Evolutionary conservation across 495 filamentous ascomycete species (phyloP), one percentile per base, ranked within the genome.

Genomic region (Oidiodendron maius): DNA sequence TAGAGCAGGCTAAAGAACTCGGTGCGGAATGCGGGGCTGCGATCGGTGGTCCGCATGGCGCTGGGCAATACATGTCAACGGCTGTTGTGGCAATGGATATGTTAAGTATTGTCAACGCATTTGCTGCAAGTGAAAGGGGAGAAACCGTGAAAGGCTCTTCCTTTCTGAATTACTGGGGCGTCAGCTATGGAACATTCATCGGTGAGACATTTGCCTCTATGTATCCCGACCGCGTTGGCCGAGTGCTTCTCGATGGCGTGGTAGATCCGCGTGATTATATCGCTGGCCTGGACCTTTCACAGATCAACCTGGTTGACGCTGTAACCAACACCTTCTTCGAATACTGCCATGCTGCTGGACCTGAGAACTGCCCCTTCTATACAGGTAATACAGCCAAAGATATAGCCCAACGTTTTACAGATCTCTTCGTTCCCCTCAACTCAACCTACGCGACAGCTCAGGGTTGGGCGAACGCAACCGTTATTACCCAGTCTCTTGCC

Each of bases 121-220:
- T 73, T 17, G 40, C 55, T 15, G 22, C 20, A 10, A 51, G 30
- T n/a, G 16, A 28, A 11, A 30, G 44, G 17, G 46, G 43, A 2
- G 44, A 47, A 24, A 13, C 30, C 10, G 36, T 44, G 17, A 1
- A 26, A 3, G 28, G 37, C 1, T 28, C 46, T 9, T 12, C 28
- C n/a, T 61, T 61, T 13, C 59, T 84, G 15, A 70, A 76, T 13
- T 83, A 77, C 42, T 83, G 81, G 66, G 75, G 84, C 10, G 71
- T 83, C n/a, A 82, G 77, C 10, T 87, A 87, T 52, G 83, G 82
- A 3, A 83, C 81, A 1, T 64, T 80, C 3, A 71, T 86, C 3
- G 83, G 81, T 0, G 64, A 77, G 64, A 85, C 62, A 9, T 75
- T 71, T 55, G 70, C 61, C 40, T 61, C 61, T 32, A 68, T 68